phyloP scores from a whole-genome alignment of 148 eudicot species.

The Spergularia bocconei region DNA sequence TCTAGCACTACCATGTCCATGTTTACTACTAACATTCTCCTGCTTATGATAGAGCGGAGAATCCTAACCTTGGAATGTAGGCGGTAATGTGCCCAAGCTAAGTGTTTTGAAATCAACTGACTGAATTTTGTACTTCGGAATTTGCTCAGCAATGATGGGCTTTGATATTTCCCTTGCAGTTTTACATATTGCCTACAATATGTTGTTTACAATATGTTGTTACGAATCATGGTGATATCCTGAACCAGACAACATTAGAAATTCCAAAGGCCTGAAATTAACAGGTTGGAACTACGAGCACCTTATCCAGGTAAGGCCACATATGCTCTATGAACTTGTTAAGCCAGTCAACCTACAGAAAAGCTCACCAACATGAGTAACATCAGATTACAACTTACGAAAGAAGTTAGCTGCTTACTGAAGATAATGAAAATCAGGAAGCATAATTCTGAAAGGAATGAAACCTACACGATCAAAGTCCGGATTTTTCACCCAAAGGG shows the following conservation, averaged over 20 bases:
- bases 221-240: not conserved
- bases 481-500: slow-evolving; percentile 91
- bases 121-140: slow-evolving; percentile 81
- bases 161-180: slow-evolving; percentile 60
- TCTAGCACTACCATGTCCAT: not conserved
- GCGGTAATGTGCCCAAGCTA: slow-evolving; percentile 78
- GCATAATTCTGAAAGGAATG: not conserved
- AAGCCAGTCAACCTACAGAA: slow-evolving; percentile 83
- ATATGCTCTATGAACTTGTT: slow-evolving; percentile 69
- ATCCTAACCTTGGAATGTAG: slow-evolving; percentile 74
- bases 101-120: slow-evolving; percentile 74
- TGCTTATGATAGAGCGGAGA: slow-evolving; percentile 10
- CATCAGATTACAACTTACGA: not conserved
- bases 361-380: slow-evolving; percentile 13
- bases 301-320: slow-evolving; percentile 99
- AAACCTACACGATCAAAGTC: slow-evolving; percentile 78
- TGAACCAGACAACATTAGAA: not conserved
- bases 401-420: not conserved
- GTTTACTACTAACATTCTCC: not conserved
- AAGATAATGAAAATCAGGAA: not conserved
- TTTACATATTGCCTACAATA: slow-evolving; percentile 78
- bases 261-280: not conserved
- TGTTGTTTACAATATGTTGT: slow-evolving; percentile 10
- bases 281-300: slow-evolving; percentile 21
- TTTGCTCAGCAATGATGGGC: slow-evolving; percentile 87